Evolutionary conservation across 129 eudicot genomes (phyloP), one percentile per base, ranked within the genome.

Genomic region (Flaveria bidentis): DNA sequence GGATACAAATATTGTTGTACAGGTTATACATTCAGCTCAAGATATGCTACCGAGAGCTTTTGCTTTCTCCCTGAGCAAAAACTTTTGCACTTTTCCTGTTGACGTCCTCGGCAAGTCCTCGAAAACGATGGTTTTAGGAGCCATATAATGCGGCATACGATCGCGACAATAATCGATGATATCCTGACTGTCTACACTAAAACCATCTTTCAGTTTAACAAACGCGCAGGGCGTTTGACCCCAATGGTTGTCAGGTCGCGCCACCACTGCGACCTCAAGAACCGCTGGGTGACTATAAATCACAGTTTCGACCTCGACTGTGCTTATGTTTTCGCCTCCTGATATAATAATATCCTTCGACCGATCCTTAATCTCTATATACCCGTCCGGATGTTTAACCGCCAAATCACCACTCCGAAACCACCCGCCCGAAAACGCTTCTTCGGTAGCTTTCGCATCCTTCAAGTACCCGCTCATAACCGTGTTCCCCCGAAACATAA

Each of bases 261-360:
- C 92, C 50, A 90, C 96, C 13, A 90, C 96, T 0, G 96, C 96
- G 7, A 85, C 96, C 81, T 90, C 96, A 0, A 87, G 85, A 47
- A 90, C 83, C 9, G 92, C 88, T 1, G 90, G 90, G 71, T 90
- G 92, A 33, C 82, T 75, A 50, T 87, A 87, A 58, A 90, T 47
- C 3, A 85, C 88, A 2, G 88, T 90, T 74, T 90, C 96, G 0
- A 90, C 88, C 73, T 87, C 92, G 0, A 87, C 88, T 1, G 88
- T 81, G 68, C 92, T 83, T 73, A 90, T 84, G 56, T 90, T 90
- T 81, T 90, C 96, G 0, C 96, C 96, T 4, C 96, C 96, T 0
- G 96, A 87, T 42, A 90, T 87, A 1, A 90, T 78, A 20, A 90
- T 68, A 28, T 90, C 96, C 71, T 90, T 90, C 65, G 82, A 77